These are phyloP conservation scores for Dictyostelium purpureum DNA, from an alignment of 78 protist species.

Conservation along the genomic window DNA sequence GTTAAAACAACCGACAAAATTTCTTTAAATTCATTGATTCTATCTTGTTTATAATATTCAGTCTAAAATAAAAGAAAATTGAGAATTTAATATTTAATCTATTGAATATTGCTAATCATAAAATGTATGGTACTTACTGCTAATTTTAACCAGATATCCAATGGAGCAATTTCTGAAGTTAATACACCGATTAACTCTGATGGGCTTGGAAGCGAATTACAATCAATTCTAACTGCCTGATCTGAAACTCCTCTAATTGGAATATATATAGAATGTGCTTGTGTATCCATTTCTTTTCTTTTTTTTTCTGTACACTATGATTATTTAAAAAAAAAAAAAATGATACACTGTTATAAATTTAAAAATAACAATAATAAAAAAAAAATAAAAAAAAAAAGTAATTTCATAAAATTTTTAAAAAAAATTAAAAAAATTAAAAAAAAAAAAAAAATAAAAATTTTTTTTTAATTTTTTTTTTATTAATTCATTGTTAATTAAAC, in stretches of 20 bases:
- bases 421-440: too few species aligned
- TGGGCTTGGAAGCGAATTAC: not conserved
- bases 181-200: not conserved
- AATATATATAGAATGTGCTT: not conserved
- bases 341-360: not conserved
- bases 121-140: slow-evolving; percentile 5
- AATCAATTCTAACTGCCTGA: not conserved
- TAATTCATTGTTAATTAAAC: too few species aligned
- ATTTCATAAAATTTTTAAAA: too few species aligned
- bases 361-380: not conserved
- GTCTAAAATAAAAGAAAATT: not conserved
- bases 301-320: too few species aligned
- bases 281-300: not conserved
- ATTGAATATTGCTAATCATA: not conserved
- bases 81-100: not conserved
- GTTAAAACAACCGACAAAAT: not conserved
- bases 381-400: too few species aligned
- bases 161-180: slow-evolving; percentile 41
- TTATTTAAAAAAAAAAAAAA: too few species aligned
- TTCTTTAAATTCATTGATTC: slow-evolving; percentile 2
- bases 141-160: slow-evolving; percentile 39
- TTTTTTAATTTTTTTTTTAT: too few species aligned
- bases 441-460: too few species aligned
- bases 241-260: not conserved
- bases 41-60: slow-evolving; percentile 69